Base-by-base conservation (phyloP, 192 early-diverging fungal genomes). In the Coemansia sp. region DNA sequence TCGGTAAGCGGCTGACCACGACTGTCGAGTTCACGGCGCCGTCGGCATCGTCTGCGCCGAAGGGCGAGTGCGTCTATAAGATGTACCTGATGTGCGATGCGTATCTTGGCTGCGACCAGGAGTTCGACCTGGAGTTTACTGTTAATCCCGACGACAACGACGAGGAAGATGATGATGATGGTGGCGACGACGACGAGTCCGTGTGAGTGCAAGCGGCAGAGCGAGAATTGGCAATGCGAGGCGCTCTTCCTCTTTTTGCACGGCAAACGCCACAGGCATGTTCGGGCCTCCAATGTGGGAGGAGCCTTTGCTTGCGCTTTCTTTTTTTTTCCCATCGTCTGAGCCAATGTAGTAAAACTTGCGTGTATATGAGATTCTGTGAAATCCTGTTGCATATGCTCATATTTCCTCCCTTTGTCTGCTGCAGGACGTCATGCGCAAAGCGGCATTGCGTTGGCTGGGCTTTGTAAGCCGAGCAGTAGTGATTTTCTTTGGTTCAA, bases 41-140 rank as follows among this genome's bases (percentile, higher is more conserved):
- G 2, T 2, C 25, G 2, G 1, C 25, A 25, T 25, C 25, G 2
- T 25, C 51, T 25, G 86, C 88, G n/a, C 65, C 73, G 12, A 74
- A 75, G 20, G 92, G 91, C 2, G 66, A 86, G 46, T 80, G 86
- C 57, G 78, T 73, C 41, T 86, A 88, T 53, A 93, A 90, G 72
- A 69, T 98, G 68, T 98, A 91, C 79, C 75, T 95, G 46, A 97
- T 99, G 93, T 94, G 94, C 61, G 96, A 99, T 65, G 87, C 86
- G 32, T 98, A 95, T 72, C 84, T 90, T 72, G 98, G 98, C 9
- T 95, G 92, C 51, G 97, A 98, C 83, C 96, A 98, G 81, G 98
- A 99, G 76, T 89, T 94, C 67, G 90, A 93, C 74, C 59, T 94
- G 65, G 70, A 84, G 38, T 55, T 93, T 42, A 64, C 78, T 32